Conservation (phyloP, 108 stramenopile genomes). For the Parietichytrium sp. region DNA sequence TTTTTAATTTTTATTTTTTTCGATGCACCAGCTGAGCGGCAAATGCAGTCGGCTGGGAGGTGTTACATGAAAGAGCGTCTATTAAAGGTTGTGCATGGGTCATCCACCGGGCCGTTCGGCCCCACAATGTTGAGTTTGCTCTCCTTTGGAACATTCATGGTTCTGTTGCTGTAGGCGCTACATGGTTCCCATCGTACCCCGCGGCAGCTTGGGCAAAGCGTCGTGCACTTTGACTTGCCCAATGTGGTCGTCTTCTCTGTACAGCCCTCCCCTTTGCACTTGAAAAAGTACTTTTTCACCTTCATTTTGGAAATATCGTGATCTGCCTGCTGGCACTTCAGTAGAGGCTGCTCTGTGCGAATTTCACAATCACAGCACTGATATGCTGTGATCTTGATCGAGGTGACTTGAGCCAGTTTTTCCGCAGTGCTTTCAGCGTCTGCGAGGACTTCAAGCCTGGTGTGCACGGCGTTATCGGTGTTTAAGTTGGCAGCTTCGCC, state of each 20-base stretch:
- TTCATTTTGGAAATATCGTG: background rate
- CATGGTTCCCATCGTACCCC: conserved; percentile 27
- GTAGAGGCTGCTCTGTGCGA: background rate
- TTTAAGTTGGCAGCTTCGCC: background rate
- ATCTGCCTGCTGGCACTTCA: background rate
- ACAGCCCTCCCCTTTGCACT: background rate
- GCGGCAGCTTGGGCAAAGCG: background rate
- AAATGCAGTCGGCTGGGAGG: too few species aligned
- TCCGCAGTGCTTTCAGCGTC: background rate
- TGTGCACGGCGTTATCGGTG: background rate
- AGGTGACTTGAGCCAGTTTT: background rate
- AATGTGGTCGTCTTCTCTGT: background rate
- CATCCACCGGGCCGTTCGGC: too few species aligned
- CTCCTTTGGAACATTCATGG: background rate
- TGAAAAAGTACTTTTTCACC: conserved; percentile 1
- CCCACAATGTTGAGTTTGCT: background rate
- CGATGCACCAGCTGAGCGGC: too few species aligned
- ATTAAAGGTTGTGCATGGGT: conserved; percentile 2
- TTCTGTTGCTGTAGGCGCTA: conserved; percentile 24
- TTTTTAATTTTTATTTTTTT: too few species aligned
- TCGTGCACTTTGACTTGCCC: background rate
- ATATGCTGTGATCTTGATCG: background rate
- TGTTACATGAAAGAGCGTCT: background rate
- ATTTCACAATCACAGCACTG: conserved; percentile 8
- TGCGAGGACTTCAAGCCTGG: background rate